Evolutionary conservation across 805 yeast genomes (phyloP).

Genomic region (Starmerella bombicola): DNA sequence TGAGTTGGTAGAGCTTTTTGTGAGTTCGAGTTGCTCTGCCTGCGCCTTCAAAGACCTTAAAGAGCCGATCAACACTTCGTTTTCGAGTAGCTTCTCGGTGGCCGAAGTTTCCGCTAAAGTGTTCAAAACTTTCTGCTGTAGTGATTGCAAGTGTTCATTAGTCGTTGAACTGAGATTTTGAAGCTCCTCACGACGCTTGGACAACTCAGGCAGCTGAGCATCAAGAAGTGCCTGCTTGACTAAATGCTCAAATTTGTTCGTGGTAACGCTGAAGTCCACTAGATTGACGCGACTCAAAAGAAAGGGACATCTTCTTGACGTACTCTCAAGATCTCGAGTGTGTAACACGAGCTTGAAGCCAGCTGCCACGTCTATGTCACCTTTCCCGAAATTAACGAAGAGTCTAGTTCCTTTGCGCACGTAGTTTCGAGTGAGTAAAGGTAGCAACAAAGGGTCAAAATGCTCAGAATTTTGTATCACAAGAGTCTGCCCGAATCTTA

Average conservation of each 20-base stretch:
- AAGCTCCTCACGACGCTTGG: slow-evolving; percentile 42
- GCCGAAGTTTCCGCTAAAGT: slow-evolving; percentile 40
- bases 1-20: slow-evolving; percentile 41
- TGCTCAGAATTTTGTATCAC: slow-evolving; percentile 69
- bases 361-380: slow-evolving; percentile 53
- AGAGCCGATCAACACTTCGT: slow-evolving; percentile 44
- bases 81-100: slow-evolving; percentile 48
- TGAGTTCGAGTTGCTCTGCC: slow-evolving; percentile 39
- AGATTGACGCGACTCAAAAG: slow-evolving; percentile 50
- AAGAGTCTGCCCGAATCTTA: slow-evolving; percentile 69
- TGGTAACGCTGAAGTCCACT: slow-evolving; percentile 63
- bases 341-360: slow-evolving; percentile 49
- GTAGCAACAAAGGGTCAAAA: slow-evolving; percentile 60
- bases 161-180: slow-evolving; percentile 48
- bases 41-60: slow-evolving; percentile 57
- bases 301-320: slow-evolving; percentile 36
- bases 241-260: slow-evolving; percentile 50
- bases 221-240: slow-evolving; percentile 45
- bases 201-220: slow-evolving; percentile 54
- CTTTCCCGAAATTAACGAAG: slow-evolving; percentile 47
- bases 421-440: slow-evolving; percentile 50
- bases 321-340: slow-evolving; percentile 42
- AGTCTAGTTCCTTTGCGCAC: slow-evolving; percentile 55
- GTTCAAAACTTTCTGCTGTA: slow-evolving; percentile 49
- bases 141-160: slow-evolving; percentile 37